These are phyloP conservation scores for Psilocybe sp. DNA, from an alignment of 768 basidiomycete species.

Conservation along the genomic window DNA sequence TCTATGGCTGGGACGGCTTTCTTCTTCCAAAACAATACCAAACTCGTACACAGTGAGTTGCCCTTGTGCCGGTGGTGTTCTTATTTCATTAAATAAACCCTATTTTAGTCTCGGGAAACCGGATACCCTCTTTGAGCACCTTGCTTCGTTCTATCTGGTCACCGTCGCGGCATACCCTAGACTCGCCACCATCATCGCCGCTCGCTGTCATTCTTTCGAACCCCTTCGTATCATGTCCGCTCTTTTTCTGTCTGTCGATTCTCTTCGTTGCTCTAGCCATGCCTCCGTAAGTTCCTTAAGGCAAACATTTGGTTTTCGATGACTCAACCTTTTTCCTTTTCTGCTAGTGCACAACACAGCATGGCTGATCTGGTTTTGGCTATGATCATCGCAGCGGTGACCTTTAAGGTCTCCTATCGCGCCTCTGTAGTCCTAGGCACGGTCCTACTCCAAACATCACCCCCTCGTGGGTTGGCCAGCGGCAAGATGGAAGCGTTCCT, in stretches of 20 bases:
- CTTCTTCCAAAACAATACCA: slow-evolving; percentile 60
- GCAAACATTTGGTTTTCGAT: background rate
- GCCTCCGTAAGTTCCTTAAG: slow-evolving; percentile 46
- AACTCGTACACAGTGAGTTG: slow-evolving; percentile 60
- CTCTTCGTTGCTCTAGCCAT: slow-evolving; percentile 50
- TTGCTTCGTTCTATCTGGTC: slow-evolving; percentile 46
- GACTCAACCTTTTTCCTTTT: background rate
- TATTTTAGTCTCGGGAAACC: slow-evolving; percentile 54
- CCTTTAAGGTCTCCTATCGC: slow-evolving; percentile 81
- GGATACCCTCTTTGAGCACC: slow-evolving; percentile 51
- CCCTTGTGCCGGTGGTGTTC: background rate
- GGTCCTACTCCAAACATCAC: slow-evolving; percentile 87
- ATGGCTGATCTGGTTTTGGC: slow-evolving; percentile 86
- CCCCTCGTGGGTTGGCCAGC: slow-evolving; percentile 52
- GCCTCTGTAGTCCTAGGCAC: slow-evolving; percentile 82
- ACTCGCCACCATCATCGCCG: slow-evolving; percentile 32
- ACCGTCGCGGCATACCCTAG: slow-evolving; percentile 28
- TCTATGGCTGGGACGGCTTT: slow-evolving; percentile 57
- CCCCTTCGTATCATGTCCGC: slow-evolving; percentile 69
- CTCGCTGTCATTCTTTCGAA: slow-evolving; percentile 55
- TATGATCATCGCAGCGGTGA: slow-evolving; percentile 68
- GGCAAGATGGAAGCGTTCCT: slow-evolving; percentile 82
- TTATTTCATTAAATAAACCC: background rate
- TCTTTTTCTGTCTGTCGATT: slow-evolving; percentile 55
- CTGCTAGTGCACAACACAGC: slow-evolving; percentile 51